A percentile compares a stretch with the other conserved stretches of the same genome.
Conservation (phyloP, 2,329 filamentous ascomycete genomes). For the Calonectria fujianensis region DNA sequence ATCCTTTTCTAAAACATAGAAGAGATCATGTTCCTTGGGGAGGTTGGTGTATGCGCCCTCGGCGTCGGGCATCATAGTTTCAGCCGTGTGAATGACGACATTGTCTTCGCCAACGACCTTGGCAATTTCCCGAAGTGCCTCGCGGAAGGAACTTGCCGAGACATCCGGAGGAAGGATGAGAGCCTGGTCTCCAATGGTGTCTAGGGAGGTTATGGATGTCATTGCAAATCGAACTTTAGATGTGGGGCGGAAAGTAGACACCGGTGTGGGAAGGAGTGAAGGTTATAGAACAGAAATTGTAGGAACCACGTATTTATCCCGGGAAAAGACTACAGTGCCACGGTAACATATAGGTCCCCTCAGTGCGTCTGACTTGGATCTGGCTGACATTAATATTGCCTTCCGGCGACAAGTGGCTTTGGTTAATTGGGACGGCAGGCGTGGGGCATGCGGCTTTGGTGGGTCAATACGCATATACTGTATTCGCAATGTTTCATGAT, state of each 20-base stretch:
- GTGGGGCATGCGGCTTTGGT: neutral
- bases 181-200: neutral
- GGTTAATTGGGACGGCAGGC: neutral
- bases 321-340: neutral
- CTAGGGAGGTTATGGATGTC: neutral
- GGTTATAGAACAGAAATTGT: neutral
- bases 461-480: neutral
- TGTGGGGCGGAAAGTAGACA: neutral
- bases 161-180: conserved; percentile 9
- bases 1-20: conserved; percentile 36
- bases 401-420: neutral
- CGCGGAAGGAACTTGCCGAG: neutral
- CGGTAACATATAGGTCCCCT: neutral
- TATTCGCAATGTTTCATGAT: neutral
- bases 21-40: conserved; percentile 30
- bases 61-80: conserved; percentile 6
- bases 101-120: conserved; percentile 5
- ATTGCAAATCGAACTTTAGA: neutral
- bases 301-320: neutral
- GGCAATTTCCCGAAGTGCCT: neutral
- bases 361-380: neutral
- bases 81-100: neutral
- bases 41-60: conserved; percentile 18
- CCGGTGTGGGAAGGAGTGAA: neutral
- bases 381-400: neutral